phyloP scores from a whole-genome alignment of 2,329 filamentous ascomycete genomes.

The Fusarium xyrophilum region DNA sequence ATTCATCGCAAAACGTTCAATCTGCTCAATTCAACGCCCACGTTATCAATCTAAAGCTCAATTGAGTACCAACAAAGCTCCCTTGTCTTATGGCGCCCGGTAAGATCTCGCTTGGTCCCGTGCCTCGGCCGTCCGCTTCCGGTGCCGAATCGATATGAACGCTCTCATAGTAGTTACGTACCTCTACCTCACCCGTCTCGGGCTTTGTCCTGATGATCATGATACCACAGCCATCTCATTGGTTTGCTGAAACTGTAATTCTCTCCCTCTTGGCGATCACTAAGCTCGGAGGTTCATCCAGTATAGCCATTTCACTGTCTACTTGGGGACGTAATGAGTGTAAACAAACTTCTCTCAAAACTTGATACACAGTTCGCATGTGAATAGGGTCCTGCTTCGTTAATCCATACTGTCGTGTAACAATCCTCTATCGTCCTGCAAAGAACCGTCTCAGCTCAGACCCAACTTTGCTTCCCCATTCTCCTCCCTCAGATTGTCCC shows the following conservation, averaged over 20 bases:
- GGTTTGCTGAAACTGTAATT: not conserved
- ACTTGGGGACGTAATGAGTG: not conserved
- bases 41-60: not conserved
- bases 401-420: not conserved
- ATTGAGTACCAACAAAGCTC: not conserved
- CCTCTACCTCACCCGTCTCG: not conserved
- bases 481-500: conserved; percentile 10
- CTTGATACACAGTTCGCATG: not conserved
- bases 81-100: not conserved
- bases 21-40: not conserved
- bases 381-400: not conserved
- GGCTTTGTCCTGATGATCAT: conserved; percentile 11
- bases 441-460: conserved; percentile 40
- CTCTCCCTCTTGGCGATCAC: not conserved
- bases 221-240: not conserved
- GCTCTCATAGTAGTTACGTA: conserved; percentile 19
- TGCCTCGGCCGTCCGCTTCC: conserved; percentile 23
- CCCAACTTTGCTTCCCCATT: conserved; percentile 33
- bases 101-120: conserved; percentile 2
- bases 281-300: not conserved
- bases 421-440: conserved; percentile 22
- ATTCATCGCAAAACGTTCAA: not conserved
- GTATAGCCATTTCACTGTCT: not conserved
- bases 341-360: not conserved
- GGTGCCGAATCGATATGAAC: conserved; percentile 12